phyloP scores from a whole-genome alignment of 2,329 filamentous ascomycete species.

The Sporothrix schenckii region DNA sequence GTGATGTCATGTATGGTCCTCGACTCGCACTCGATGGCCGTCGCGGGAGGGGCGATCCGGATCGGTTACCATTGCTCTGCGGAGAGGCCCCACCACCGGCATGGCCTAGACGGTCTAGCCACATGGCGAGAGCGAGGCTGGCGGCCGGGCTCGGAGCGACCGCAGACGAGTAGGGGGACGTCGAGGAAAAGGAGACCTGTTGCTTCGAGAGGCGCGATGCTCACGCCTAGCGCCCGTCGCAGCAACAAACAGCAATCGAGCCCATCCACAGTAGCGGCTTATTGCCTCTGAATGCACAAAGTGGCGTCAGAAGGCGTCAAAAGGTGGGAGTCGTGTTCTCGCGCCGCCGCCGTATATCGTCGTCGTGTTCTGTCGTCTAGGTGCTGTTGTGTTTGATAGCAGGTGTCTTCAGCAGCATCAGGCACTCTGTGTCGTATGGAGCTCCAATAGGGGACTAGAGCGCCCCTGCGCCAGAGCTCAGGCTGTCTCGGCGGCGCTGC shows the following conservation, averaged over 20 bases:
- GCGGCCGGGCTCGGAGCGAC: not conserved
- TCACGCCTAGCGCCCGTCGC: slow-evolving; percentile 21
- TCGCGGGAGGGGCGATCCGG: slow-evolving; percentile 70
- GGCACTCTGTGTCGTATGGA: slow-evolving; percentile 19
- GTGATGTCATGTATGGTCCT: slow-evolving; percentile 68
- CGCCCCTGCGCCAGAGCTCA: slow-evolving; percentile 24
- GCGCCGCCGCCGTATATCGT: not conserved
- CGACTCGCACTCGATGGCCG: slow-evolving; percentile 66
- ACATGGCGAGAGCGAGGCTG: slow-evolving; percentile 62
- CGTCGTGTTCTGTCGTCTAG: slow-evolving; percentile 6
- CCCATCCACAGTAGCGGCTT: not conserved
- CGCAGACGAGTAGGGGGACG: not conserved
- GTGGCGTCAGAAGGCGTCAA: too few species aligned
- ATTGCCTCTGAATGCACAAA: not conserved
- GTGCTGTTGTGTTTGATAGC: slow-evolving; percentile 1
- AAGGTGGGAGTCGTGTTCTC: not conserved
- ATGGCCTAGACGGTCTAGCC: slow-evolving; percentile 82
- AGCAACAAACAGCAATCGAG: not conserved
- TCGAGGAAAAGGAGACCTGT: slow-evolving; percentile 14
- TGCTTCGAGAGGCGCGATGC: not conserved
- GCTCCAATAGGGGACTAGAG: slow-evolving; percentile 24
- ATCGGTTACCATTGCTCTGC: slow-evolving; percentile 65
- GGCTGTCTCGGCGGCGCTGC: slow-evolving; percentile 5
- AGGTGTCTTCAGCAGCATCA: slow-evolving; percentile 25
- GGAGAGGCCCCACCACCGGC: slow-evolving; percentile 58